phyloP scores from a whole-genome alignment of 2,329 filamentous ascomycete genomes.

The Epichloe sylvatica region DNA sequence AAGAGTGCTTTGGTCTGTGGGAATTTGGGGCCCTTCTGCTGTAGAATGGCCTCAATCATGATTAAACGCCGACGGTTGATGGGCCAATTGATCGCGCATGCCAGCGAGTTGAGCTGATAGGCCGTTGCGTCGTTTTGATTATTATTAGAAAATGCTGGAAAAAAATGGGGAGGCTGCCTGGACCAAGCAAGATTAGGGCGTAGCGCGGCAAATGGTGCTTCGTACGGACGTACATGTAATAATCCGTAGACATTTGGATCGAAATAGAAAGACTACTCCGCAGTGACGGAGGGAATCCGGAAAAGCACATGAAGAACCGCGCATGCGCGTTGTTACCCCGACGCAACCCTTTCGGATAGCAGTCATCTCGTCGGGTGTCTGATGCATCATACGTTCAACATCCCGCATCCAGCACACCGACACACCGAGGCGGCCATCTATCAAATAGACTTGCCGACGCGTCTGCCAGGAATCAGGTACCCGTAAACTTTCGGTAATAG shows the following conservation, averaged over 20 bases:
- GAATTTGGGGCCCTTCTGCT: too few relatives aligned
- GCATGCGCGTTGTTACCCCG: neutral
- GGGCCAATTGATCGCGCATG: neutral
- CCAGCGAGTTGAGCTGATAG: neutral
- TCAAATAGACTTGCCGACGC: too few relatives aligned
- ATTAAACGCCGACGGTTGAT: neutral
- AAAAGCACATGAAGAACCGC: neutral
- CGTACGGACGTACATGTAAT: neutral
- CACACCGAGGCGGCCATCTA: too few relatives aligned
- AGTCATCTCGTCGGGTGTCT: too few relatives aligned
- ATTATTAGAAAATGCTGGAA: neutral
- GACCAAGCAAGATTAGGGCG: neutral
- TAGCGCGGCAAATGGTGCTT: neutral
- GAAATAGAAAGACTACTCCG: neutral
- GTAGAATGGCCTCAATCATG: too few relatives aligned
- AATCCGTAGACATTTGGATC: neutral
- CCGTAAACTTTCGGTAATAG: too few relatives aligned
- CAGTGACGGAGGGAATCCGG: neutral
- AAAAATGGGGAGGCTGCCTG: neutral
- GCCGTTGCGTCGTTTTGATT: too few relatives aligned
- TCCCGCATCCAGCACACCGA: too few relatives aligned
- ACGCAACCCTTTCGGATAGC: neutral
- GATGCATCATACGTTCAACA: too few relatives aligned
- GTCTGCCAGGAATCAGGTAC: too few relatives aligned
- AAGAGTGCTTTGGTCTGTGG: too few relatives aligned